Conservation (phyloP, 2,329 filamentous ascomycete genomes). For the Pseudogymnoascus sp. region DNA sequence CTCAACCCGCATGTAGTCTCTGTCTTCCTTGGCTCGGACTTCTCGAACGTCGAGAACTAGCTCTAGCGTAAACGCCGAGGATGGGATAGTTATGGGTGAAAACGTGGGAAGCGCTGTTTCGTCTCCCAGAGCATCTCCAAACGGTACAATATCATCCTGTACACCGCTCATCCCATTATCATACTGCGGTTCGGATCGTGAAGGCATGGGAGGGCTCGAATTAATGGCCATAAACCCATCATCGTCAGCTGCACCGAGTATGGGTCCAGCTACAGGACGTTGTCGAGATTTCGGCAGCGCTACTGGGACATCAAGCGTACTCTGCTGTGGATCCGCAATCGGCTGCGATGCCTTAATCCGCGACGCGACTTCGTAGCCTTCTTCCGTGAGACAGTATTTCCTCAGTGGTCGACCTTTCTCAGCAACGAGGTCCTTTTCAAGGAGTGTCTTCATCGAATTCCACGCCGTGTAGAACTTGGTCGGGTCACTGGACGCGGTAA, state of each 20-base stretch:
- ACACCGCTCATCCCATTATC: not conserved
- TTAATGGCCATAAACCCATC: conserved; percentile 11
- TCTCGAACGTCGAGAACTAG: conserved; percentile 69
- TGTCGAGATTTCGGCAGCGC: not conserved
- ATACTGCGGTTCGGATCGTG: not conserved
- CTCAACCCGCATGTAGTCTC: conserved; percentile 69
- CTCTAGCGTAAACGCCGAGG: conserved; percentile 62
- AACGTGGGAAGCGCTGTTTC: conserved; percentile 30
- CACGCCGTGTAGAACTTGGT: conserved; percentile 71
- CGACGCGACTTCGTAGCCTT: conserved; percentile 66
- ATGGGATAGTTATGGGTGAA: conserved; percentile 50
- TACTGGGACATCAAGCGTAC: conserved; percentile 9
- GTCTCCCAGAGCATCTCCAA: conserved; percentile 18
- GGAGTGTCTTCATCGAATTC: conserved; percentile 71
- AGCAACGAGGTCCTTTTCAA: conserved; percentile 65
- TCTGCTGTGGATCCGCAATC: conserved; percentile 17
- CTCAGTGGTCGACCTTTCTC: conserved; percentile 60
- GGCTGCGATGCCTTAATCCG: conserved; percentile 48
- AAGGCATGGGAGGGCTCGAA: conserved; percentile 9
- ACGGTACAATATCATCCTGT: conserved; percentile 17
- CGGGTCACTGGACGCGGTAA: conserved; percentile 57
- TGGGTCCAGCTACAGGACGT: not conserved
- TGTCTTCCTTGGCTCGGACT: conserved; percentile 61
- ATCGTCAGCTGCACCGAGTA: not conserved
- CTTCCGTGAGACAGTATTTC: conserved; percentile 64